Conservation (phyloP, 2,329 filamentous ascomycete species). For the Arthrobotrys megalospora region DNA sequence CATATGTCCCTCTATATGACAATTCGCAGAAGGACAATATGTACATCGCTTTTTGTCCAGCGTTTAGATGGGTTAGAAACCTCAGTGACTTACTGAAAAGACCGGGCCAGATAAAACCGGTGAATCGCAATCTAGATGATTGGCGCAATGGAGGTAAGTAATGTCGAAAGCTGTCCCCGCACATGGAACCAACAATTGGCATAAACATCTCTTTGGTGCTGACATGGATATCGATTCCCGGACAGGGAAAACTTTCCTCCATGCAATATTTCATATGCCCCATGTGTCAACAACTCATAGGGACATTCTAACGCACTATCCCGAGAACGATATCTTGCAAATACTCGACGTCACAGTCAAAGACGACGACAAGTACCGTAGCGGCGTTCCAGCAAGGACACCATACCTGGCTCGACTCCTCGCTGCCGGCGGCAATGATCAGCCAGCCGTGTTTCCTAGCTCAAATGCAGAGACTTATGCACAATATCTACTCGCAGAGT, state of each 20-base stretch:
- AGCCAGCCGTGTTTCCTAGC: background rate
- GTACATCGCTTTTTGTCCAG: slow-evolving; percentile 2
- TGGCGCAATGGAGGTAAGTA: slow-evolving; percentile 15
- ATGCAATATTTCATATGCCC: slow-evolving; percentile 13
- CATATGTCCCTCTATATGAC: slow-evolving; percentile 1
- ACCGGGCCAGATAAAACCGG: background rate
- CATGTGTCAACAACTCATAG: background rate
- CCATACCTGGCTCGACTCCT: background rate
- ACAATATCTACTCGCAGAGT: slow-evolving; percentile 11
- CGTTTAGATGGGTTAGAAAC: background rate
- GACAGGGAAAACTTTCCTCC: slow-evolving; percentile 8
- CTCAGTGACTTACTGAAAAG: background rate
- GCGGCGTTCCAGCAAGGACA: background rate
- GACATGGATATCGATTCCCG: no score
- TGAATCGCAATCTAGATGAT: background rate
- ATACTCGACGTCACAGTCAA: background rate
- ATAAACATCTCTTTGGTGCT: no score
- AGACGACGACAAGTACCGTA: background rate
- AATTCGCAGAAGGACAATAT: background rate
- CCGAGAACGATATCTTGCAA: background rate
- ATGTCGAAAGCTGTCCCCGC: no score
- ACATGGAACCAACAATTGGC: no score
- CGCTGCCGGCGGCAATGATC: background rate
- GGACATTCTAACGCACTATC: background rate
- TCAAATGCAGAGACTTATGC: slow-evolving; percentile 27